Evolutionary conservation across 2,329 filamentous ascomycete species (phyloP).

Genomic region (Acephala macrosclerotiorum): DNA sequence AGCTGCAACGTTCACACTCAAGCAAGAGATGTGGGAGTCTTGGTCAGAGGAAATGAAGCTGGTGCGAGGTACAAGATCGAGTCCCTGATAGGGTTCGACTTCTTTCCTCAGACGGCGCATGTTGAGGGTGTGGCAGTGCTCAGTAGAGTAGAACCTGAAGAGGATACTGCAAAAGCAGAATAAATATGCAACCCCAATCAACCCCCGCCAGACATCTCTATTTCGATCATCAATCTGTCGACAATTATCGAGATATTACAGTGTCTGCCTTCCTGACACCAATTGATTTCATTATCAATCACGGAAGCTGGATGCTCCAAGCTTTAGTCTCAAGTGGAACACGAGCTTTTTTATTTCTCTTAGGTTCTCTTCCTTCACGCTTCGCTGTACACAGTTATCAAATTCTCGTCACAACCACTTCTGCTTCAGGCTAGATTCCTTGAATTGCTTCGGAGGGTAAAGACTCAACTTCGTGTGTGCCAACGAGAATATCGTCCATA

Average conservation of each 20-base stretch:
- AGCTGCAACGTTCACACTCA: slow-evolving; percentile 99
- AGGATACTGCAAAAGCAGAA: background rate
- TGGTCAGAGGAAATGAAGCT: slow-evolving; percentile 73
- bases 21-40: slow-evolving; percentile 86
- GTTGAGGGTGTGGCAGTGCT: slow-evolving; percentile 73
- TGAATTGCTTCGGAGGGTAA: no score
- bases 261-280: no score
- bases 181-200: background rate
- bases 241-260: no score
- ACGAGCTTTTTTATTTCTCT: no score
- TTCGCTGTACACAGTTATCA: no score
- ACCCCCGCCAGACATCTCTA: background rate
- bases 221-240: no score
- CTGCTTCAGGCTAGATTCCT: no score
- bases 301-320: no score
- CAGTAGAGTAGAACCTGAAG: slow-evolving; percentile 57
- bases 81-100: slow-evolving; percentile 91
- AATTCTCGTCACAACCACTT: no score
- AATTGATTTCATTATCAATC: no score
- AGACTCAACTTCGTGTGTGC: background rate
- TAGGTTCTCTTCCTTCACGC: no score
- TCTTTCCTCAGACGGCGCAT: slow-evolving; percentile 88
- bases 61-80: slow-evolving; percentile 79
- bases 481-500: background rate
- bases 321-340: no score